Evolutionary conservation across 768 basidiomycete genomes (phyloP), one percentile per base, ranked within the genome.

Genomic region (Leccinum broughii): DNA sequence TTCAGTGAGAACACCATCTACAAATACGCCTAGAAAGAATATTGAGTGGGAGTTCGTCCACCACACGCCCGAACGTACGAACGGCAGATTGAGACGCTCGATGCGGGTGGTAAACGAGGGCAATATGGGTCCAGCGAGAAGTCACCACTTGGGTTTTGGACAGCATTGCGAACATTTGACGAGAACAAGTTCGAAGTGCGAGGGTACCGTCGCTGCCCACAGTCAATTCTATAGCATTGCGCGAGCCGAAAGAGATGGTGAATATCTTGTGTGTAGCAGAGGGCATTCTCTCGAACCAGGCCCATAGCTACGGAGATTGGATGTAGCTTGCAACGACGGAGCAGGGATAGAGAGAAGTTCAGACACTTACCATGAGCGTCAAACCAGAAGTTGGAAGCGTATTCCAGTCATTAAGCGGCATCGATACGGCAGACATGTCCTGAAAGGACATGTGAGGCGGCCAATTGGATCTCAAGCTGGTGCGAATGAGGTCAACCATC

Each of bases 401-500:
- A 60, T 80, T 82, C 37, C 72, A 69, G 17, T 72, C 75, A n/a
- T 78, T 75, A 50, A 85, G 81, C 1, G 74, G 72, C 34, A 87
- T 69, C 4, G 78, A 75, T 6, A 92, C 63, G 9, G 82, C 75
- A 3, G 88, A 82, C 6, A 76, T 70, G 2, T 81, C 80, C 68
- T 86, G 85, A 65, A 93, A 75, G 3, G 85, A 89, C 61, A 94
- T 82, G 68, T 93, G 92, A 58, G 86, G 83, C 1, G 89, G 85
- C 92, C 92, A 93, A 35, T 85, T 81, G 41, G 85, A 85, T 70
- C 84, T 88, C 80, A 90, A 86, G 3, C 84, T 85, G 51, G 82
- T 80, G 7, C 88, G 83, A 56, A 93, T 79, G 28, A 92, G 73
- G 49, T 91, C 90, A 50, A 93, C 70, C 37, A 90, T 79, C 51